These are phyloP conservation scores for Picea engelmannii DNA, from an alignment of 83 land plant genomes.

Conservation along the genomic window DNA sequence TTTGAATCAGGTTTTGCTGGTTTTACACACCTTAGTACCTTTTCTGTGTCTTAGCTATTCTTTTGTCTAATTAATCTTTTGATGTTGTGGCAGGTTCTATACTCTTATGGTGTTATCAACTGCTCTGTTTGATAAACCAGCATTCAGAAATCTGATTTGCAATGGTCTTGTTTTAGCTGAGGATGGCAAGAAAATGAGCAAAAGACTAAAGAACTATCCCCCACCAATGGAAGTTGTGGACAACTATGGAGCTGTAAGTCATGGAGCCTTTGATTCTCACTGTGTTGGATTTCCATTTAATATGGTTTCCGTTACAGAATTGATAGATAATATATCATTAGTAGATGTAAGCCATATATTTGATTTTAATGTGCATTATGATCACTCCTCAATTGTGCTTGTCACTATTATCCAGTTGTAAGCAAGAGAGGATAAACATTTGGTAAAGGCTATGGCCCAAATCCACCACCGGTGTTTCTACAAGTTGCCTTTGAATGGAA, in stretches of 20 bases:
- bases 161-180: constrained; percentile 97
- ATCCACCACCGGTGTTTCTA: no score
- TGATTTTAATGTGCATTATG: neutral
- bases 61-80: neutral
- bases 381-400: neutral
- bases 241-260: constrained; percentile 96
- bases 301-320: neutral
- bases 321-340: neutral
- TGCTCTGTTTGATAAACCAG: constrained; percentile 95
- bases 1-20: no score
- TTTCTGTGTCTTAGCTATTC: neutral
- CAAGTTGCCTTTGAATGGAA: no score
- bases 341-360: neutral
- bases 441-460: no score
- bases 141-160: constrained; percentile 96
- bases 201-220: constrained; percentile 92
- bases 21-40: neutral
- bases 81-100: constrained; percentile 76
- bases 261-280: neutral
- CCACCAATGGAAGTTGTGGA: constrained; percentile 80
- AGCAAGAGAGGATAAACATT: no score
- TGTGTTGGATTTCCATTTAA: neutral
- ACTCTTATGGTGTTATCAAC: constrained; percentile 98
- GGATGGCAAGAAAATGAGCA: constrained; percentile 99
- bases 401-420: no score